These are phyloP conservation scores for Colletotrichum lindemuthianum DNA, from an alignment of 2,329 filamentous ascomycete species.

Conservation along the genomic window DNA sequence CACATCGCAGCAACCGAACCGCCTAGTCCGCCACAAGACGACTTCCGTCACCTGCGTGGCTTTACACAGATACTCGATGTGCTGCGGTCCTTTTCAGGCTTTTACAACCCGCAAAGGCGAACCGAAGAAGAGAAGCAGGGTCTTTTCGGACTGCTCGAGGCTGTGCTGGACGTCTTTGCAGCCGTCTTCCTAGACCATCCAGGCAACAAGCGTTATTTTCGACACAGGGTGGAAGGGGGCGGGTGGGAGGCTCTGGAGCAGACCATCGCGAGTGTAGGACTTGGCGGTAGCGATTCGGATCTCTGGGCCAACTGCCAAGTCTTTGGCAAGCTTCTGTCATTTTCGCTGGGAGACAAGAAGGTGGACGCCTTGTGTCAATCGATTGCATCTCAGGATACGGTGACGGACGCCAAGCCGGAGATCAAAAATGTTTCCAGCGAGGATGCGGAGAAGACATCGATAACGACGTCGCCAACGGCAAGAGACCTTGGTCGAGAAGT, in stretches of 20 bases:
- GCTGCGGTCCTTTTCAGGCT: constrained; percentile 76
- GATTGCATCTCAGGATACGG: constrained; percentile 42
- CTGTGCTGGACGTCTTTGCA: constrained; percentile 77
- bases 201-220: constrained; percentile 90
- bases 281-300: constrained; percentile 74
- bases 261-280: constrained; percentile 73
- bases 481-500: constrained; percentile 51
- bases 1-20: constrained; percentile 60
- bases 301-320: constrained; percentile 75
- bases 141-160: constrained; percentile 76
- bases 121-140: constrained; percentile 70
- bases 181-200: constrained; percentile 80
- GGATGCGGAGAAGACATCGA: background rate
- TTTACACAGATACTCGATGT: constrained; percentile 79
- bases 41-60: constrained; percentile 83
- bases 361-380: constrained; percentile 75
- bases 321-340: constrained; percentile 84
- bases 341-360: constrained; percentile 81
- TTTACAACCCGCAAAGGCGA: constrained; percentile 75
- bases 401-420: constrained; percentile 38
- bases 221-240: constrained; percentile 76
- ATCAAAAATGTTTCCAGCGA: constrained; percentile 39
- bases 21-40: constrained; percentile 72
- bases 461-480: background rate
- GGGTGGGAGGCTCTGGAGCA: constrained; percentile 84